A percentile compares a stretch with the other conserved stretches of the same genome.
These are phyloP conservation scores for Stylonectria norvegica DNA, from an alignment of 2,329 filamentous ascomycete genomes.

Conservation along the genomic window DNA sequence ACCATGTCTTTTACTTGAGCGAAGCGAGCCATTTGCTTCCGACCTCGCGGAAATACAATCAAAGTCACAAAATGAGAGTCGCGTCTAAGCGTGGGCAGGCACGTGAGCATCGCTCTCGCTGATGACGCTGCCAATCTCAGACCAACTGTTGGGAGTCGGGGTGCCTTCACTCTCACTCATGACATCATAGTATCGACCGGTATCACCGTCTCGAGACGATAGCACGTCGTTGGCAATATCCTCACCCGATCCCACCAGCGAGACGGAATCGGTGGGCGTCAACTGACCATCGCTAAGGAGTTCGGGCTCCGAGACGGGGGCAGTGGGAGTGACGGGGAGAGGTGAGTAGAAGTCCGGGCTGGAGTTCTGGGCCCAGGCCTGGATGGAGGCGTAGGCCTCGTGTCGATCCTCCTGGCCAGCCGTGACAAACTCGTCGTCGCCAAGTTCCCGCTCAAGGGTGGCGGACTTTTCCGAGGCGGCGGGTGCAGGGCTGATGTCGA, in stretches of 20 bases:
- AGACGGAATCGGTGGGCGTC: conserved; percentile 58
- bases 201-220: conserved; percentile 37
- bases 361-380: conserved; percentile 60
- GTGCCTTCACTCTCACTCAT: conserved; percentile 59
- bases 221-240: conserved; percentile 44
- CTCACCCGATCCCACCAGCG: conserved; percentile 50
- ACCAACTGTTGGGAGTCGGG: conserved; percentile 60
- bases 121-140: conserved; percentile 60
- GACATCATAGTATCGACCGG: conserved; percentile 47
- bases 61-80: background rate
- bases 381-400: conserved; percentile 57
- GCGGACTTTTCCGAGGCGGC: conserved; percentile 19
- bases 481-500: conserved; percentile 30
- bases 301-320: conserved; percentile 50
- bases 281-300: conserved; percentile 51
- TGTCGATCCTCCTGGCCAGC: conserved; percentile 45
- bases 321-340: conserved; percentile 49
- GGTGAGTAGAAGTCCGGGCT: conserved; percentile 58
- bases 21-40: too few species aligned
- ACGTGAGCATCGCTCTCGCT: conserved; percentile 49
- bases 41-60: conserved; percentile 1
- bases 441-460: conserved; percentile 36
- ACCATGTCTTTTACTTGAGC: background rate
- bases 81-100: conserved; percentile 30
- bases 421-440: conserved; percentile 50